Evolutionary conservation across 441 rosid genomes (phyloP).

Genomic region (Pelargonium citronellum): DNA sequence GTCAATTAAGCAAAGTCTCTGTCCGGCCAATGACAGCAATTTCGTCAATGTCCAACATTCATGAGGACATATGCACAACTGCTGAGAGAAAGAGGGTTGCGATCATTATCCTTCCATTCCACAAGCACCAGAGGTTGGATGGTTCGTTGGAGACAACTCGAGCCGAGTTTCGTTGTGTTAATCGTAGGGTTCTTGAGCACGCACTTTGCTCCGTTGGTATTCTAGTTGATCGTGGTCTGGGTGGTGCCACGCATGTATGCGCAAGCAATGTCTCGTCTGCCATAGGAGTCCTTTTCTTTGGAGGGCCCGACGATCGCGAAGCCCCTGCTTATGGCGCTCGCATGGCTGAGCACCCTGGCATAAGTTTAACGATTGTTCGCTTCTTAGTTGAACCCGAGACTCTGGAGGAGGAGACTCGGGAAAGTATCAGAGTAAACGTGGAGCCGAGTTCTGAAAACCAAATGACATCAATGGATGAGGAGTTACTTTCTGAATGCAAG

Average conservation of each 20-base stretch:
- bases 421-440: conserved; percentile 22
- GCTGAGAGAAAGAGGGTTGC: conserved; percentile 59
- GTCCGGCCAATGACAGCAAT: conserved; percentile 56
- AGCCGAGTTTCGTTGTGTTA: conserved; percentile 43
- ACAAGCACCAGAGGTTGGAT: conserved; percentile 68
- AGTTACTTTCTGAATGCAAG: conserved; percentile 31
- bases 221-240: conserved; percentile 56
- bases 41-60: conserved; percentile 39
- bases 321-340: conserved; percentile 50
- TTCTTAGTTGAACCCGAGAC: conserved; percentile 27
- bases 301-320: conserved; percentile 54
- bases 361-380: conserved; percentile 35
- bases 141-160: conserved; percentile 57
- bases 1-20: conserved; percentile 38
- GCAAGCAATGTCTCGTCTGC: conserved; percentile 44
- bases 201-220: conserved; percentile 55
- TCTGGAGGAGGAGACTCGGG: conserved; percentile 16
- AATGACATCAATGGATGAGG: conserved; percentile 25
- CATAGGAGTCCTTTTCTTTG: conserved; percentile 45
- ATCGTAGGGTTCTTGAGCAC: conserved; percentile 42
- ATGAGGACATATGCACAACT: conserved; percentile 44
- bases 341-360: conserved; percentile 59
- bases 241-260: conserved; percentile 39
- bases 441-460: conserved; percentile 15
- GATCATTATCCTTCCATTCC: conserved; percentile 65